Evolutionary conservation across 2,329 filamentous ascomycete genomes (phyloP), one percentile per base, ranked within the genome.

Genomic region (Colletotrichum ledebouriae): DNA sequence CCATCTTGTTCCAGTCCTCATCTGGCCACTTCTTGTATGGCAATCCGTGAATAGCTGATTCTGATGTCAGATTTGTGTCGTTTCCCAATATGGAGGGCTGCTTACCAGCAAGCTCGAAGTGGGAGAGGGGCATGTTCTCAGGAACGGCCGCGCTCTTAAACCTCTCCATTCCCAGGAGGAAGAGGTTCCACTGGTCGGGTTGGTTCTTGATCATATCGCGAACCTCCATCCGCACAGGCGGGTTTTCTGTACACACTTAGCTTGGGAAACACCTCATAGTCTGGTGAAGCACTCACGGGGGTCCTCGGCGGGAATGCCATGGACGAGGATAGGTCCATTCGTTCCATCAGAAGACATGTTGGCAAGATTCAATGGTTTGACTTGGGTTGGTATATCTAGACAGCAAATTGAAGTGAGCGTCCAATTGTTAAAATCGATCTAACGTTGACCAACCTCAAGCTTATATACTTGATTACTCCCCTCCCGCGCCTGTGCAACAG

Each of bases 41-140:
- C 3, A 77, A 63, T 4, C 77, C 77, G 49, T 79, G 78, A 34
- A 79, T 77, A 12, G 76, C 77, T 78, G 7, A 13, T 17, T 12
- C 10, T 53, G 58, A 46, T 72, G 71, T 34, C 46, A 13, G 64
- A 59, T 15, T n/a, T 12, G 59, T 3, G 2, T 25, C 10, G 4
- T 3, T 13, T 53, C 2, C 1, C 7, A n/a, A 17, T 22, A 3
- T 11, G 10, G 11, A 17, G 3, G 10, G 10, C 1, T 9, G 22
- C 57, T 63, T 12, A 47, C 67, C 67, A 2, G 63, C 63, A n/a
- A 69, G 49, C 53, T 69, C 63, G 6, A 55, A 69, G 22, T 47
- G 67, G 9, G 67, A 67, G 10, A 69, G 67, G 4, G 63, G 67
- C 52, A 52, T 20, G 2, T 41, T 33, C 46, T 67, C 57, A 2